These are phyloP conservation scores for Leccinum variicolor DNA, from an alignment of 768 basidiomycete genomes.

Conservation along the genomic window DNA sequence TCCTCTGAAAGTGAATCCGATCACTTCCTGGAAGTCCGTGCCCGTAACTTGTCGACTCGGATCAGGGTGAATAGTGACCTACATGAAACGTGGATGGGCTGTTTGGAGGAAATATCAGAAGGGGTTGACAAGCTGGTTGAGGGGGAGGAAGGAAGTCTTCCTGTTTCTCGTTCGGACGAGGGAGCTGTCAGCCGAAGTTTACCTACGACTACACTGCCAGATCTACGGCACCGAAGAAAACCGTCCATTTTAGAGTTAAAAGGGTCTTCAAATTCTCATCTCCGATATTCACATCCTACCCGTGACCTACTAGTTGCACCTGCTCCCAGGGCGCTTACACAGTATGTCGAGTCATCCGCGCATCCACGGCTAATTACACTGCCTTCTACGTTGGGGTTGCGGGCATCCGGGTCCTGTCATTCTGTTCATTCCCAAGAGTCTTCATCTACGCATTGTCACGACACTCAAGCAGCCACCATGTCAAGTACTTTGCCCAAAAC, in stretches of 20 bases:
- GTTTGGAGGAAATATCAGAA: constrained; percentile 61
- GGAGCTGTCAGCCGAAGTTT: constrained; percentile 43
- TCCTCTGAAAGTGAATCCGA: constrained; percentile 47
- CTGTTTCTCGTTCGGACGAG: constrained; percentile 10
- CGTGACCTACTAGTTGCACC: constrained; percentile 59
- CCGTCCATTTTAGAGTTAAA: constrained; percentile 45
- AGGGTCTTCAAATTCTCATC: constrained; percentile 29
- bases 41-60: constrained; percentile 49
- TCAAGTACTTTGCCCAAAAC: constrained; percentile 33
- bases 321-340: constrained; percentile 72
- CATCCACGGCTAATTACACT: constrained; percentile 53
- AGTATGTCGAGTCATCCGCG: constrained; percentile 59
- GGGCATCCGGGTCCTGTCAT: constrained; percentile 35
- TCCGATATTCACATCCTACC: constrained; percentile 50
- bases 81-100: constrained; percentile 61
- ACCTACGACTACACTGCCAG: constrained; percentile 36
- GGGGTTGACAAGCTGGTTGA: constrained; percentile 60
- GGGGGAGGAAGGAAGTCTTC: constrained; percentile 14
- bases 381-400: constrained; percentile 70
- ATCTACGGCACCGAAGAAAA: constrained; percentile 36
- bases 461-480: neutral
- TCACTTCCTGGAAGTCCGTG: constrained; percentile 43
- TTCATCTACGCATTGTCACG: neutral
- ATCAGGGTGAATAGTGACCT: constrained; percentile 44
- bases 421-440: constrained; percentile 9